phyloP scores from a whole-genome alignment of 495 filamentous ascomycete genomes.

The Penicillium bialowiezense region DNA sequence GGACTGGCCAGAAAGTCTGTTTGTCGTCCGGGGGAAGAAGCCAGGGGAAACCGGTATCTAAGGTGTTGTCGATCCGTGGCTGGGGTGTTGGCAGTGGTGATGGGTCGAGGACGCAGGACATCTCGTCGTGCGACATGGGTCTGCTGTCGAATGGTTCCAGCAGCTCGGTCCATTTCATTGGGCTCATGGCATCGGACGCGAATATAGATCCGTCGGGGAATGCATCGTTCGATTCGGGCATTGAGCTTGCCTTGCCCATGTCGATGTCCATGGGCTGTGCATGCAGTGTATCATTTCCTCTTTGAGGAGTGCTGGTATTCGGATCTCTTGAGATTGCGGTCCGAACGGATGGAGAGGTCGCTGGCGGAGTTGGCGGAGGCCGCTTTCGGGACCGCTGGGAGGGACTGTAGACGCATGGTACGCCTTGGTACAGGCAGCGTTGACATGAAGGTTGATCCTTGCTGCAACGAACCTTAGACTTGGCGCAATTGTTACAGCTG shows the following conservation, averaged over 20 bases:
- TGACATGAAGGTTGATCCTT: slow-evolving; percentile 9
- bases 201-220: slow-evolving; percentile 4
- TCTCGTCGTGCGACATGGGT: background rate
- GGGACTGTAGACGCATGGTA: slow-evolving; percentile 7
- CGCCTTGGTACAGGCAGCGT: slow-evolving; percentile 7
- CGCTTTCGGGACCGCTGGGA: slow-evolving; percentile 8
- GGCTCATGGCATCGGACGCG: slow-evolving; percentile 2
- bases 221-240: slow-evolving; percentile 1
- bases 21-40: background rate
- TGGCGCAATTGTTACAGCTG: slow-evolving; percentile 6
- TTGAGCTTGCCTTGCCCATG: background rate
- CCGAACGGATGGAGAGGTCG: background rate
- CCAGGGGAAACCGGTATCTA: background rate
- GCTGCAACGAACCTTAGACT: slow-evolving; percentile 5
- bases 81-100: background rate
- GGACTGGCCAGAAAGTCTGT: background rate
- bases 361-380: slow-evolving; percentile 2
- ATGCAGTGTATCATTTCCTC: background rate
- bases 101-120: background rate
- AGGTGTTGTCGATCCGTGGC: background rate
- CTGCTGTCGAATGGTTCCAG: background rate
- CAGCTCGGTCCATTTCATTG: slow-evolving; percentile 4
- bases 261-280: background rate
- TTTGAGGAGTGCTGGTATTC: background rate
- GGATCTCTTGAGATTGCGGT: background rate